Base-by-base conservation (phyloP, 768 basidiomycete genomes). In the Tubosaeta sp. region DNA sequence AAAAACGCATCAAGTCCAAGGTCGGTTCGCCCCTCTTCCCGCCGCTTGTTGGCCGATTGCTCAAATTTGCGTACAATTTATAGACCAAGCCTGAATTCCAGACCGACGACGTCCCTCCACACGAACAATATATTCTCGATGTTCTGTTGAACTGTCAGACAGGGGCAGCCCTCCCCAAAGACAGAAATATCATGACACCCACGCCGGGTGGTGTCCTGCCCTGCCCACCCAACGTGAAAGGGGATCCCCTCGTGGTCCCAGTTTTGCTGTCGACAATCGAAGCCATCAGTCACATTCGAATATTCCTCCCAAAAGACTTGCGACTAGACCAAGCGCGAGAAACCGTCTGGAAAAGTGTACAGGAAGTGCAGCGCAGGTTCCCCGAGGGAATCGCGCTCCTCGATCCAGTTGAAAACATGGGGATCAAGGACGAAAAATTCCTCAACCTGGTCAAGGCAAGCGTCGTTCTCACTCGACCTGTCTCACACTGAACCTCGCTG, bases 391-490 rank as follows among this genome's bases (percentile, higher is more conserved):
- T 97, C 49, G 73, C 88, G 0, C 71, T 94, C 8, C 76, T 99
- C 11, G 96, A 98, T 64, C 96, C 96, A 0, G 75, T 98, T 25
- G 78, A 90, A 62, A 92, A 97, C 65, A 94, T 98, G 93, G 86
- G 84, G 10, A 96, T 99, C 66, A 91, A 87, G 51, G 96, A 98
- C 59, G 89, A 90, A 31, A 92, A 89, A 59, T 99, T 99, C 73
- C 82, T 82, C 62, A 82, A 84, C 43, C 78, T 98, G 1, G 79
- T 97, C 48, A 81, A 90, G 71, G 94, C 93, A 50, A 38, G 63
- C 12, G 22, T 21, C n/a, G 10, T 10, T 22, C 13, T 10, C 21
- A 4, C 6, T 21, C 6, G 30, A 46, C 29, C 19, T 3, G 8
- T 35, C 14, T 12, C 24, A 36, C 27, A 21, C 44, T 39, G 25